Conservation (phyloP, 2,329 filamentous ascomycete genomes). For the Chalaropsis ovoidea region DNA sequence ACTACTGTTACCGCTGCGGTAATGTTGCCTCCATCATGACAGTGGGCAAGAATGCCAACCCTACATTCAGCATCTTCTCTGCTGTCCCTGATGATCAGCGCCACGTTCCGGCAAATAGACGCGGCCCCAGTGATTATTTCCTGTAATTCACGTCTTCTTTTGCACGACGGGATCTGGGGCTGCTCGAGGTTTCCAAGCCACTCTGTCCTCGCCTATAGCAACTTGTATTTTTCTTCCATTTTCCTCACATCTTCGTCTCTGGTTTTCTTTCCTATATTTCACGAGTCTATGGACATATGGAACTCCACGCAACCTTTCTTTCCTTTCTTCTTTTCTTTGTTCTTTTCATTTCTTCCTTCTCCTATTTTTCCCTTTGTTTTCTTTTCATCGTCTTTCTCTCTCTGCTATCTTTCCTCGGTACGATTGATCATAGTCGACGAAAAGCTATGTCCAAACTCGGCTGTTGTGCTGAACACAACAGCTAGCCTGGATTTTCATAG, state of each 20-base stretch:
- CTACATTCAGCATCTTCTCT: conserved; percentile 85
- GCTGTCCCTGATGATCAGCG: conserved; percentile 79
- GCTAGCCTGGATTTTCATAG: neutral
- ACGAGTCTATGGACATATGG: conserved; percentile 6
- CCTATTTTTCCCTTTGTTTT: conserved; percentile 9
- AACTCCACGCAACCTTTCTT: conserved; percentile 10
- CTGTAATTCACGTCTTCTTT: conserved; percentile 36
- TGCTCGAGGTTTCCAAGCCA: neutral
- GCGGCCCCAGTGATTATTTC: conserved; percentile 62
- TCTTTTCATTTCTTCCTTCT: neutral
- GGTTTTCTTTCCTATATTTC: conserved; percentile 11
- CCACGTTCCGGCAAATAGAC: conserved; percentile 62
- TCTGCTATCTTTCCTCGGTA: conserved; percentile 11
- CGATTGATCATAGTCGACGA: neutral
- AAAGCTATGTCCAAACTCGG: neutral
- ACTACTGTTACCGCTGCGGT: conserved; percentile 89
- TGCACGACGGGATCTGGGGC: neutral
- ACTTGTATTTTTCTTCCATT: neutral
- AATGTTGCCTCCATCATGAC: conserved; percentile 97
- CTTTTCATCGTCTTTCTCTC: neutral
- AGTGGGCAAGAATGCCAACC: conserved; percentile 71
- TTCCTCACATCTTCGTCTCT: neutral
- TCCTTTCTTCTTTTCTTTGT: neutral
- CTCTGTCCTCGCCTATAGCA: neutral
- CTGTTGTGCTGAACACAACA: neutral